Evolutionary conservation across 768 basidiomycete species (phyloP).

Genomic region (Lactarius quietus): DNA sequence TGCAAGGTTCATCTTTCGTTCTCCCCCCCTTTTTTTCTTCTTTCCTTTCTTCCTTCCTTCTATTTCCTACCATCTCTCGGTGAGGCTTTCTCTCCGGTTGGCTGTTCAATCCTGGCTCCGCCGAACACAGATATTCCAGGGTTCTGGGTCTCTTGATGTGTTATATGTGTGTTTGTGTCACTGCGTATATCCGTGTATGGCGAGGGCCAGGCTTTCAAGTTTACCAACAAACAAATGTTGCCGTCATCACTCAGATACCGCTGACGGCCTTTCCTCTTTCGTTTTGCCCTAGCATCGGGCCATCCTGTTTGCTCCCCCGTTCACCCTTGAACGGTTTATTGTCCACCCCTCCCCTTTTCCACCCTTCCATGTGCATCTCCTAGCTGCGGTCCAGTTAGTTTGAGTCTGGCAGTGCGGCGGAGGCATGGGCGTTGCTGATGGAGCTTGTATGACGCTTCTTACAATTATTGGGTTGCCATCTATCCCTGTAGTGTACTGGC

Average conservation of each 20-base stretch:
- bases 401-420: not conserved
- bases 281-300: conserved; percentile 7
- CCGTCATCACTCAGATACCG: conserved; percentile 11
- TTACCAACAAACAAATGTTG: not conserved
- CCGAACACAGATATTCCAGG: not conserved
- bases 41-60: not conserved
- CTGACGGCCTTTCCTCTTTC: conserved; percentile 15
- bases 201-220: conserved; percentile 6
- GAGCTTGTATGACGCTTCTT: conserved; percentile 11
- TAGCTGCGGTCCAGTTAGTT: not conserved
- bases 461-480: conserved; percentile 1
- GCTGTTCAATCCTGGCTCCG: not conserved
- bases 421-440: conserved; percentile 11
- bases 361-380: conserved; percentile 13
- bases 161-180: not conserved
- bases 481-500: conserved; percentile 1
- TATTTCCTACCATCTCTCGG: not conserved
- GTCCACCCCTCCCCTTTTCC: not conserved
- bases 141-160: conserved; percentile 10
- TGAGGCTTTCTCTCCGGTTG: not conserved
- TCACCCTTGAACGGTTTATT: conserved; percentile 1
- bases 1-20: conserved; percentile 21
- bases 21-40: not conserved
- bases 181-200: not conserved
- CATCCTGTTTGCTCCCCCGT: not conserved